A percentile compares a stretch with the other conserved stretches of the same genome.
These are phyloP conservation scores for Bjerkandera adusta DNA, from an alignment of 1,284 basidiomycete species.

Conservation along the genomic window DNA sequence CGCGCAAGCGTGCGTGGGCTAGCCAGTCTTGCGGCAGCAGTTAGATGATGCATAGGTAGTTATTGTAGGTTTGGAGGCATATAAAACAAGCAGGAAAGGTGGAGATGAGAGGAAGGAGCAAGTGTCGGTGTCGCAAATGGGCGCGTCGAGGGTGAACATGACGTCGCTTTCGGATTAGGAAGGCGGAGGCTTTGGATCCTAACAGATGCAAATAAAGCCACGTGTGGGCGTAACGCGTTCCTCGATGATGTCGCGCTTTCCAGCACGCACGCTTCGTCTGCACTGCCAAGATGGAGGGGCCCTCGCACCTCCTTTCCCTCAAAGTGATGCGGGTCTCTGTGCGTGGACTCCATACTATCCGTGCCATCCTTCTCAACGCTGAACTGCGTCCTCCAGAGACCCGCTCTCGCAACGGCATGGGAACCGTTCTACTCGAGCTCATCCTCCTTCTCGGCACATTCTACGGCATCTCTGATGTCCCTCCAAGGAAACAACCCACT, in stretches of 20 bases:
- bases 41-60: constrained; percentile 4
- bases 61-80: neutral
- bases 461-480: constrained; percentile 73
- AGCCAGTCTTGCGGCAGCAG: neutral
- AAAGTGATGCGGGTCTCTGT: constrained; percentile 84
- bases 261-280: neutral
- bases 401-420: constrained; percentile 72
- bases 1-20: no score
- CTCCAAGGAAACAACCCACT: constrained; percentile 70
- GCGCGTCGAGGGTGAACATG: constrained; percentile 7
- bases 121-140: neutral
- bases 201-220: constrained; percentile 25
- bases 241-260: neutral
- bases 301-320: constrained; percentile 62
- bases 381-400: constrained; percentile 46
- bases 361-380: neutral
- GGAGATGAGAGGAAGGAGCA: neutral
- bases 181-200: constrained; percentile 24
- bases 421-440: constrained; percentile 84
- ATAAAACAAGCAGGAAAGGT: neutral
- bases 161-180: constrained; percentile 14
- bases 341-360: constrained; percentile 32
- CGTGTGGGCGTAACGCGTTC: neutral
- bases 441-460: constrained; percentile 73
- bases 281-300: constrained; percentile 42